phyloP scores from a whole-genome alignment of 148 eudicot genomes.

The Rhododendron simsii region DNA sequence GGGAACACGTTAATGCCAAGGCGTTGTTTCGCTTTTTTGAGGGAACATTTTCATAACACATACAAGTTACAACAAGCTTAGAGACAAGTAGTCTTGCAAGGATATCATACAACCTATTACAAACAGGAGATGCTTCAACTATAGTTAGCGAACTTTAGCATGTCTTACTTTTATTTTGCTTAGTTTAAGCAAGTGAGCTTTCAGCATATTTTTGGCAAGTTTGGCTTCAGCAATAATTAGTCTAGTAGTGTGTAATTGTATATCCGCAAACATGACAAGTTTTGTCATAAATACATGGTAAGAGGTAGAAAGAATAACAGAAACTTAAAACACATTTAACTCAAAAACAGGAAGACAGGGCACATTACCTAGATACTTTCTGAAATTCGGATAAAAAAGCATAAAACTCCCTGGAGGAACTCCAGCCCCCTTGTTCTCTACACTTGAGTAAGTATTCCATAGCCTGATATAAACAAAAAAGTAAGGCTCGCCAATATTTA shows the following conservation, averaged over 20 bases:
- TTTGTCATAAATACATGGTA: neutral
- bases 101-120: neutral
- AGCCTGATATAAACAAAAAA: constrained; percentile 38
- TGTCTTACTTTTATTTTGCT: neutral
- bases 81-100: neutral
- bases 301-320: neutral
- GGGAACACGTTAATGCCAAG: neutral
- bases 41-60: neutral
- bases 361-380: constrained; percentile 75
- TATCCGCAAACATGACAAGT: neutral
- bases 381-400: constrained; percentile 71
- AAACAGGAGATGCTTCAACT: neutral
- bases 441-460: constrained; percentile 77
- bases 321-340: neutral
- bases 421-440: constrained; percentile 50
- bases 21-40: neutral
- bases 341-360: neutral
- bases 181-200: neutral
- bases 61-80: neutral
- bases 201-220: neutral
- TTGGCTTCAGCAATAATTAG: neutral
- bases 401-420: constrained; percentile 60
- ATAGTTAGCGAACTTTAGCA: neutral
- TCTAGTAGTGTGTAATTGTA: neutral
- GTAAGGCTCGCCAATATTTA: neutral